These are phyloP conservation scores for Arthrobotrys conoides DNA, from an alignment of 2,329 filamentous ascomycete genomes.

Conservation along the genomic window DNA sequence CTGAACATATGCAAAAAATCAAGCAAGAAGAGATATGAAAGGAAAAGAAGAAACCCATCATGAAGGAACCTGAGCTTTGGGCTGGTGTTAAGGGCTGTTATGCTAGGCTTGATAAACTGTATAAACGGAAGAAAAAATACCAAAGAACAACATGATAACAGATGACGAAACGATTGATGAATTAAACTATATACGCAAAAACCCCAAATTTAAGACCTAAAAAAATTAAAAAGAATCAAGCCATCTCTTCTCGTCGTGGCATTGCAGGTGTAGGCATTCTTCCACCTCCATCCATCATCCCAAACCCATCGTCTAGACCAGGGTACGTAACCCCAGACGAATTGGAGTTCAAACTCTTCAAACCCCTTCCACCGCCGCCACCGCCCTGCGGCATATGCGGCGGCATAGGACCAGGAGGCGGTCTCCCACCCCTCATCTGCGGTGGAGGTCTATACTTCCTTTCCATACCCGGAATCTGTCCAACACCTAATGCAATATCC, in stretches of 20 bases:
- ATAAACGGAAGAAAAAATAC: slow-evolving; percentile 14
- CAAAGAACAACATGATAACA: slow-evolving; percentile 25
- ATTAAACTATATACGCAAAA: slow-evolving; percentile 14
- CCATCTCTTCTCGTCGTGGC: slow-evolving; percentile 52
- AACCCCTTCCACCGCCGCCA: slow-evolving; percentile 29
- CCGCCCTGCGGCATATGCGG: slow-evolving; percentile 9
- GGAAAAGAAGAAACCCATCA: neutral
- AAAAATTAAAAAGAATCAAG: slow-evolving; percentile 7
- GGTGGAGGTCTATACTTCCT: slow-evolving; percentile 57
- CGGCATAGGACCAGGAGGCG: slow-evolving; percentile 25
- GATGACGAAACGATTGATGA: slow-evolving; percentile 7
- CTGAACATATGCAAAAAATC: slow-evolving; percentile 4
- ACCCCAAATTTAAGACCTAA: neutral
- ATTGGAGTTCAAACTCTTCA: slow-evolving; percentile 35
- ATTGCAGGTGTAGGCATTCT: slow-evolving; percentile 55
- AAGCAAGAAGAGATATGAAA: neutral
- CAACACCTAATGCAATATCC: slow-evolving; percentile 54
- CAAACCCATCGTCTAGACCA: slow-evolving; percentile 53
- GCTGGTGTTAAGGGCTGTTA: slow-evolving; percentile 8
- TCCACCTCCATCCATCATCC: slow-evolving; percentile 51
- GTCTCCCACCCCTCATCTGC: slow-evolving; percentile 54
- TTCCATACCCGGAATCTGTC: slow-evolving; percentile 52
- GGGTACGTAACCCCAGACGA: slow-evolving; percentile 42
- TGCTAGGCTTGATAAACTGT: slow-evolving; percentile 39
- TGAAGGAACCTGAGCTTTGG: slow-evolving; percentile 2